Conservation (phyloP, 1,139 yeast genomes). For the Nakaseomyces bracarensis region DNA sequence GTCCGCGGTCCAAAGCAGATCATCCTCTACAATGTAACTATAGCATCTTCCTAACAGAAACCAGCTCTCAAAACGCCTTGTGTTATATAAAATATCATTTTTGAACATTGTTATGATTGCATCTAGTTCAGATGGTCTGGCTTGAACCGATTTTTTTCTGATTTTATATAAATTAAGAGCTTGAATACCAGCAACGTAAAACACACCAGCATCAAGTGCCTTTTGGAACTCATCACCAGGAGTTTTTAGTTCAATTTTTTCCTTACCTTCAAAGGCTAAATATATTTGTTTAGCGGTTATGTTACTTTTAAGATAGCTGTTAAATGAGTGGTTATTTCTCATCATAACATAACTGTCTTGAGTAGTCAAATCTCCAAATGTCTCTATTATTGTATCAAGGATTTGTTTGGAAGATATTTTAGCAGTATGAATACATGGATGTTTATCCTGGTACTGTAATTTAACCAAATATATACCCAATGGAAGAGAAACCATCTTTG, state of each 20-base stretch:
- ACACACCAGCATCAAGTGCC: conserved; percentile 51
- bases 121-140: conserved; percentile 73
- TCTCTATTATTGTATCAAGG: conserved; percentile 64
- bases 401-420: conserved; percentile 61
- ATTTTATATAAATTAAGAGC: conserved; percentile 57
- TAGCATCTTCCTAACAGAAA: conserved; percentile 71
- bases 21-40: conserved; percentile 77
- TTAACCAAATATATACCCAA: conserved; percentile 57
- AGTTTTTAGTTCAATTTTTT: conserved; percentile 35
- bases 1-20: conserved; percentile 84
- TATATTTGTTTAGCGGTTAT: conserved; percentile 46
- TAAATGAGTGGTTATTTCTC: conserved; percentile 40
- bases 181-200: conserved; percentile 63
- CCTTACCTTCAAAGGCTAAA: conserved; percentile 51
- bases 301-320: conserved; percentile 45
- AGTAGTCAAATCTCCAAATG: conserved; percentile 60
- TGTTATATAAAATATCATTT: conserved; percentile 58
- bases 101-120: conserved; percentile 58
- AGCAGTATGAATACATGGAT: conserved; percentile 49
- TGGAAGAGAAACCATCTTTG: conserved; percentile 44
- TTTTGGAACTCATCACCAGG: conserved; percentile 33
- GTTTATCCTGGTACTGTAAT: conserved; percentile 48
- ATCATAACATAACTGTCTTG: conserved; percentile 33
- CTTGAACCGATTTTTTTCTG: conserved; percentile 68
- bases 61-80: conserved; percentile 80